These are phyloP conservation scores for Aspergillus awamori DNA, from an alignment of 2,329 filamentous ascomycete species.

Conservation along the genomic window DNA sequence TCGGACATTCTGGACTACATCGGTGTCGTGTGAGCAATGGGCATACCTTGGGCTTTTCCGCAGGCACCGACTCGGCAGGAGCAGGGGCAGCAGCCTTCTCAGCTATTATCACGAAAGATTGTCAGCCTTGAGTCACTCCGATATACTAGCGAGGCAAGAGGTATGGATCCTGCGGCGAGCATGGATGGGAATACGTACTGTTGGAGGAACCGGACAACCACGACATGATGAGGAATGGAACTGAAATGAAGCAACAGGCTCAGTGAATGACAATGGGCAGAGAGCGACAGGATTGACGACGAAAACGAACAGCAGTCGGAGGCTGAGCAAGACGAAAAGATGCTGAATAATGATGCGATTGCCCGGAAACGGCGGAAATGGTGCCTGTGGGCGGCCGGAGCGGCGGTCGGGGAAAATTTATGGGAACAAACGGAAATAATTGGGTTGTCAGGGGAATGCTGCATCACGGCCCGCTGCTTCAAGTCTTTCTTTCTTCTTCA, in stretches of 20 bases:
- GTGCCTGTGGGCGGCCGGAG: conserved; percentile 25
- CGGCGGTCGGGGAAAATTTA: conserved; percentile 16
- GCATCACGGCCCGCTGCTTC: not conserved
- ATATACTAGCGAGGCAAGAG: not conserved
- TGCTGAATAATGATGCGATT: conserved; percentile 27
- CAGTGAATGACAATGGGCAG: conserved; percentile 4
- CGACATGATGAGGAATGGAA: conserved; percentile 30
- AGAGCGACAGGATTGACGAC: conserved; percentile 4
- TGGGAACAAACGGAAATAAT: not conserved
- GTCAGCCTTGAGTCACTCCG: not conserved
- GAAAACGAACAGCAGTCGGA: not conserved
- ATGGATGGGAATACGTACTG: conserved; percentile 26
- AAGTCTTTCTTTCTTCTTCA: not conserved
- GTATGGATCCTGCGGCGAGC: conserved; percentile 5
- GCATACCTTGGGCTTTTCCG: conserved; percentile 45
- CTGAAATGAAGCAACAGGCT: not conserved
- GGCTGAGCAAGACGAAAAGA: conserved; percentile 6
- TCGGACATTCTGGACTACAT: not conserved
- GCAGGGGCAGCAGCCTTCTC: conserved; percentile 29
- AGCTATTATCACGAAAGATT: conserved; percentile 14
- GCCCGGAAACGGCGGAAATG: conserved; percentile 22
- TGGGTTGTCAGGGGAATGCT: conserved; percentile 8
- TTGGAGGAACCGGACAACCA: conserved; percentile 42
- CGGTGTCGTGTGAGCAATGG: not conserved
- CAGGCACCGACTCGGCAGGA: conserved; percentile 26